Evolutionary conservation across 768 basidiomycete species (phyloP), one percentile per base, ranked within the genome.

Genomic region (Ephemerocybe angulata): DNA sequence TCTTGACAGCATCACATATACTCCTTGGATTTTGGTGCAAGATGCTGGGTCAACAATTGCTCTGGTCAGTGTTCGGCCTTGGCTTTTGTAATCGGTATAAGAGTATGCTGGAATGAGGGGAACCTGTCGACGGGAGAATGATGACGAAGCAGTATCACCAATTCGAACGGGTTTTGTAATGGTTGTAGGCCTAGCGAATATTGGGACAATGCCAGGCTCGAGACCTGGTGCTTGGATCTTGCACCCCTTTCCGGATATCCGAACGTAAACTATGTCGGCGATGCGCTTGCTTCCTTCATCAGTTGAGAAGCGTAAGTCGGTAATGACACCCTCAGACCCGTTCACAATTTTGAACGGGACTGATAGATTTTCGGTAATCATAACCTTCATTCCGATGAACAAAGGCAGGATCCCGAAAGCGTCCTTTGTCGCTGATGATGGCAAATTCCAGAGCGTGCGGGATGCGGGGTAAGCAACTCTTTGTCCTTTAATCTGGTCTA

Each of bases 331-430:
- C 19, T 50, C 35, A 3, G 12, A 6, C 11, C 49, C 49, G 24
- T 50, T 50, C 11, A 50, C 49, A 2, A 50, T 35, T 35, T 50
- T 50, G 13, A 43, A 19, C 12, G 54, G 56, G 21, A 64, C 54
- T 5, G 61, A 61, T 3, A 64, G 7, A 28, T 63, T 63, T 13
- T 63, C 63, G 11, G 59, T 58, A 0, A 63, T 33, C 63, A 66
- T 66, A 0, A 61, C 62, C 5, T 38, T 43, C 61, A 61, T 62
- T 6, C 61, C 61, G 1, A 40, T 28, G 44, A 63, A 60, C n/a
- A 60, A 22, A 1, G 57, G 57, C 13, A 66, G 19, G 33, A 47
- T 30, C 0, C 65, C 61, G 25, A 63, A 51, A 7, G 43, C 13
- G 24, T 61, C 60, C 1, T 24, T 22, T 15, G 53, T 48, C 1